Evolutionary conservation across 1,139 yeast species (phyloP), one percentile per base, ranked within the genome.

Genomic region (Yamadazyma friedrichii): DNA sequence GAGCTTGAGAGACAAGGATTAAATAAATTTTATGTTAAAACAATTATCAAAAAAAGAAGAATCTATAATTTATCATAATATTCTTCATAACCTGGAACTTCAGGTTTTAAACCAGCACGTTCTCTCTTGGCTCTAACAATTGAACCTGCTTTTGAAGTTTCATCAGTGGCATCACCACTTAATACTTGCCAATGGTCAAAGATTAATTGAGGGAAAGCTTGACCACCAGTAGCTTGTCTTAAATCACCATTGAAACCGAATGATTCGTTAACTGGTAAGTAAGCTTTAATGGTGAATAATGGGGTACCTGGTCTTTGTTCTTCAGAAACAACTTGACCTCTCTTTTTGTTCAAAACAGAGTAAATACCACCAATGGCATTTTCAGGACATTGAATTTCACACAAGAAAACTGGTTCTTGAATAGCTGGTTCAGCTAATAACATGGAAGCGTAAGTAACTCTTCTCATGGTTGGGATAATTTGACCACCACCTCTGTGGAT

Each of bases 401-500:
- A 96, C 77, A 91, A 80, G 93, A 93, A 93, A 67, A 93, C 87
- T 74, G 98, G 98, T 79, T 93, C 98, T 81, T 93, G 98, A 70
- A 93, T 87, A 69, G 93, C 93, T 77, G 98, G 98, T 76, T 88
- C 88, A 71, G 98, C 98, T 74, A 93, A 84, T 71, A 93, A 84
- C 83, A 89, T 80, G 63, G 97, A 88, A 68, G 98, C 98, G 80
- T 88, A 93, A 57, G 98, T 88, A 63, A 84, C 98, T 84, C 98
- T 93, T 85, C 98, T 89, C 97, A 93, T 91, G 77, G 98, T 93
- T 78, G 98, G 98, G 77, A 93, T 89, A 74, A 93, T 84, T 83
- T 93, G 98, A 80, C 98, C 98, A 80, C 95, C 97, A 84, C 98
- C 98, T 87, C 98, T 89, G 88, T 93, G 98, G 78, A 93, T 93